Base-by-base conservation (phyloP, 1,284 basidiomycete species). In the Trametes pubescens region DNA sequence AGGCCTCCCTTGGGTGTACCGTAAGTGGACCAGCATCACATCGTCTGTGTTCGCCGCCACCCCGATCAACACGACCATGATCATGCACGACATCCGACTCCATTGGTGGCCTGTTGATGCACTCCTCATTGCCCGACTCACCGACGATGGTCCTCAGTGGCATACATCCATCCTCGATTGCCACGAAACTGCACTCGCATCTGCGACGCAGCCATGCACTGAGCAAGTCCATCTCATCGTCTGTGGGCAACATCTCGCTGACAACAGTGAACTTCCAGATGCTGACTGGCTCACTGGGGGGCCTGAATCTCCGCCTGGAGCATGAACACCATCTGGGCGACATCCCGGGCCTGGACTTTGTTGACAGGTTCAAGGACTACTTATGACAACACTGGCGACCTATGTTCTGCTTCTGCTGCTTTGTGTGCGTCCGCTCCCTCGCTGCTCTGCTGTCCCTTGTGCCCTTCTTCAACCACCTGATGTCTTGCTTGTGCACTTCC, bases 21-120 rank as follows among this genome's bases (percentile, higher is more conserved):
- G 72, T 37, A 78, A 82, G 56, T 82, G 87, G 11, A 77, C 80
- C 18, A 91, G 89, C 72, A 81, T 79, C 10, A 74, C 84, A 0
- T 90, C 87, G 4, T 91, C 89, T 0, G 80, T 91, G 29, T 92
- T 92, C 70, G 86, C 85, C 2, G 74, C 78, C 4, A 80, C 85
- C 9, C 91, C 90, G 0, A 80, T 83, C 51, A 90, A 91, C 70
- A 92, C 93, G 91, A 83, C 89, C 14, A 82, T 93, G 82, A 77
- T 93, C 2, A 78, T 91, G 73, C 80, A 74, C 67, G 5, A 51
- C 68, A 44, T 66, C 65, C 8, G 71, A 71, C 10, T 57, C 62
- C 21, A 62, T 65, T 44, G 61, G 44, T n/a, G 59, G 59, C n/a
- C 62, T 60, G 47, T 71, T 67, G 13, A 54, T 61, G 26, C 55